Evolutionary conservation across 2,329 filamentous ascomycete species (phyloP), one percentile per base, ranked within the genome.

Genomic region (Macroventuria anomochaeta): DNA sequence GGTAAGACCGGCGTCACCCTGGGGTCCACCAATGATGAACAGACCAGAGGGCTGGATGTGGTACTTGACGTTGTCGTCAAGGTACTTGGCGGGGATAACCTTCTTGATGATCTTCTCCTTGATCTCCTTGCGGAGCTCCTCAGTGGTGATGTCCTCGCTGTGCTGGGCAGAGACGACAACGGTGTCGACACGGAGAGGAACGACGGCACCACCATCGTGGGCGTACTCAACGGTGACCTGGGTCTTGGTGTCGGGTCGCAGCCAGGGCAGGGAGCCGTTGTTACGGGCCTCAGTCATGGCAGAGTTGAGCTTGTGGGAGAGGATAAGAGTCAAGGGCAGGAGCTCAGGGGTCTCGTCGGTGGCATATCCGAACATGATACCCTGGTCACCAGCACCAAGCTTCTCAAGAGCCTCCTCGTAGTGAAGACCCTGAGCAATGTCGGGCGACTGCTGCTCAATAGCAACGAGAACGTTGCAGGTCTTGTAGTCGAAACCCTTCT

Each of bases 341-440:
- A 96, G 86, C 83, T 99, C 95, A 59, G 93, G 93, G 71, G 95
- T 97, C 86, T 99, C 95, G 75, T 99, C 95, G 73, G 95, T 96
- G 79, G 95, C 95, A 85, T 99, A 99, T 73, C 95, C 95, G 81
- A 99, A 99, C 95, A 99, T 99, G 85, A 99, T 97, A 85, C 95
- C 95, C 85, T 99, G 95, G 81, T 99, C 95, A 89, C 95, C 95
- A 61, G 95, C 95, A 80, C 95, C 95, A 64, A 99, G 88, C 82
- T 96, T 88, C 87, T 99, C 95, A 42, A 99, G 89, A 67, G 91
- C 92, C 84, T 97, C 86, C 66, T 99, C 95, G 79, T 96, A 96
- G 85, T 97, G 91, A 53, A 99, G 91, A 85, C 95, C 95, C 83
- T 97, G 95, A 69, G 95, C 95, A 75, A 99, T 99, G 80, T 99